These are phyloP conservation scores for Gaertneriomyces semiglobifer DNA, from an alignment of 192 early-diverging fungal species.

Conservation along the genomic window DNA sequence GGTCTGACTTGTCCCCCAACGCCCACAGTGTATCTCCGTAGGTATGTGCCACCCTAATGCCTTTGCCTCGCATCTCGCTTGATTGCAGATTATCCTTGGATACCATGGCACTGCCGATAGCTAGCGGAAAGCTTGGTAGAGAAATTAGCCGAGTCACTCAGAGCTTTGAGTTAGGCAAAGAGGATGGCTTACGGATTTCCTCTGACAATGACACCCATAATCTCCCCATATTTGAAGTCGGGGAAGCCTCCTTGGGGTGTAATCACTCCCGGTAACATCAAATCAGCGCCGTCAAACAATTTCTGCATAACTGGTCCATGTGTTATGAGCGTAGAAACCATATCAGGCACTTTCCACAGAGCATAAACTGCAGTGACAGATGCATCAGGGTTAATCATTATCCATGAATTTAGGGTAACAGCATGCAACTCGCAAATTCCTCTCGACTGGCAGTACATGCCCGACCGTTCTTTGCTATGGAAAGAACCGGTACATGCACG, in stretches of 20 bases:
- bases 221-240: conserved; percentile 45
- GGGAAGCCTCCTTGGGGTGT: conserved; percentile 38
- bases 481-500: too few species aligned
- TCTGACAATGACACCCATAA: conserved; percentile 53
- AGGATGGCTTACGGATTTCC: conserved; percentile 44
- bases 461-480: background rate
- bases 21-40: conserved; percentile 77
- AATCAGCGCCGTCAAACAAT: conserved; percentile 74
- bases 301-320: conserved; percentile 66
- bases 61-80: conserved; percentile 73
- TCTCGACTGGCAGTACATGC: background rate
- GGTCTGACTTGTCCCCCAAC: conserved; percentile 57
- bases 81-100: conserved; percentile 44
- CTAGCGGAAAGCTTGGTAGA: conserved; percentile 42
- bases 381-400: too few species aligned
- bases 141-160: background rate
- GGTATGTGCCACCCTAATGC: conserved; percentile 71
- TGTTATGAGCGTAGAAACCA: conserved; percentile 67
- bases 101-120: conserved; percentile 64
- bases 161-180: background rate
- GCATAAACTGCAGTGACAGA: conserved; percentile 58
- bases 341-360: conserved; percentile 66
- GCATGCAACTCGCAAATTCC: too few species aligned
- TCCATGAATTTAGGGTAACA: too few species aligned
- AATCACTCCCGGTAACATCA: conserved; percentile 76